Percentiles rank a stretch among this genome's conserved stretches.
Evolutionary conservation across 257 asterid species (phyloP).

Genomic region (Solanum acaule): DNA sequence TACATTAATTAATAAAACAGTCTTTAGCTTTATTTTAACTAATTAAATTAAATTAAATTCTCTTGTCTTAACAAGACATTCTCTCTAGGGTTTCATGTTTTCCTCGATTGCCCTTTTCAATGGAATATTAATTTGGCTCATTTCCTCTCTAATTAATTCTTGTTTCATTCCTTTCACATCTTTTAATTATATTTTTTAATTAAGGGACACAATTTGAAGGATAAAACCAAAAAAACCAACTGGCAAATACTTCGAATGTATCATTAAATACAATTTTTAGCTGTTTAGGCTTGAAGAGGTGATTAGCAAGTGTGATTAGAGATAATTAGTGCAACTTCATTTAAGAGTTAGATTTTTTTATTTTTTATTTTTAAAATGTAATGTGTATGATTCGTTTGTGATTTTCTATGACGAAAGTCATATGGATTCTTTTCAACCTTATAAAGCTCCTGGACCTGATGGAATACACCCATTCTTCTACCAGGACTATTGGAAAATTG

Average conservation of each 20-base stretch:
- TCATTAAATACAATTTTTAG: neutral
- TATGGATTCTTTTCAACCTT: neutral
- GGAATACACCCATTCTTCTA: too few species aligned
- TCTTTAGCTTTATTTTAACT: neutral
- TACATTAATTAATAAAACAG: neutral
- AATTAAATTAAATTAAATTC: neutral
- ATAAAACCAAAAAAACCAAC: neutral
- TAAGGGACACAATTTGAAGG: neutral
- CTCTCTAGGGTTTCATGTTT: neutral
- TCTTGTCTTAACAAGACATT: neutral
- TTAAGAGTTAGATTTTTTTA: neutral
- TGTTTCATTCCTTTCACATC: constrained; percentile 1
- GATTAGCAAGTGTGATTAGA: neutral
- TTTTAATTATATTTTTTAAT: neutral
- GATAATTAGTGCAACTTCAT: neutral
- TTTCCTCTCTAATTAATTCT: neutral
- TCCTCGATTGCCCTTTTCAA: neutral
- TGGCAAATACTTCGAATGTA: neutral
- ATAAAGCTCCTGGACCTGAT: too few species aligned
- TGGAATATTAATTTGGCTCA: neutral
- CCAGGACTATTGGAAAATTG: too few species aligned
- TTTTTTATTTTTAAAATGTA: neutral
- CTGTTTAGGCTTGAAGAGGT: neutral
- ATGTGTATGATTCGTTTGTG: neutral
- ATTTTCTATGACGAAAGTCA: neutral